These are phyloP conservation scores for Leccinum truebloodii DNA, from an alignment of 768 basidiomycete genomes.

Conservation along the genomic window DNA sequence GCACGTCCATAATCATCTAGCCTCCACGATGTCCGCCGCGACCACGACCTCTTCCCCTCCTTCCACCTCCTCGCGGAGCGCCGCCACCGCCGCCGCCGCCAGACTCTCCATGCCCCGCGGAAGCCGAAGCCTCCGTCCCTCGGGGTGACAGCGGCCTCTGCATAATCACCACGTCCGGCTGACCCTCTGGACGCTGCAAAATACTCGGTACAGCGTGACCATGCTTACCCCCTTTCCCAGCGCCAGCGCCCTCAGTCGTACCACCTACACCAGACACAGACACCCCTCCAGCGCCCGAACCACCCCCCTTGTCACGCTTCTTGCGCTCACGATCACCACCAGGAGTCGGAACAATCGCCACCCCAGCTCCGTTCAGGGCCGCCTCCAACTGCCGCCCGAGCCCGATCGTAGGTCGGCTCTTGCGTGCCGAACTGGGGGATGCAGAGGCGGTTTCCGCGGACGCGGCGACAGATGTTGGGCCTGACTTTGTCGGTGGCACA, in stretches of 20 bases:
- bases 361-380: constrained; percentile 65
- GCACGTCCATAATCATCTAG: constrained; percentile 4
- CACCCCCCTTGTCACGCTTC: constrained; percentile 36
- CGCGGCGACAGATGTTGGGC: neutral
- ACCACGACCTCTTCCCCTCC: constrained; percentile 34
- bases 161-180: constrained; percentile 9
- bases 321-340: constrained; percentile 32
- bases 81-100: constrained; percentile 10
- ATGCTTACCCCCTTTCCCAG: constrained; percentile 16
- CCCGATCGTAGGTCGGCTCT: constrained; percentile 60
- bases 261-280: constrained; percentile 14
- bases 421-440: constrained; percentile 36
- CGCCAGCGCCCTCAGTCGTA: neutral
- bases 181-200: constrained; percentile 26
- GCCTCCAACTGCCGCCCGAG: constrained; percentile 71
- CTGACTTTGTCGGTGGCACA: neutral
- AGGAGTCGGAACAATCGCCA: constrained; percentile 30
- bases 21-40: constrained; percentile 34
- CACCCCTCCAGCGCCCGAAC: neutral
- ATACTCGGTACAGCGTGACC: constrained; percentile 19
- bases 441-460: constrained; percentile 6
- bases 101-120: neutral
- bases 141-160: constrained; percentile 16
- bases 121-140: constrained; percentile 14
- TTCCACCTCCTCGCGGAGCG: constrained; percentile 22